Evolutionary conservation across 129 eudicot species (phyloP), one percentile per base, ranked within the genome.

Genomic region (Flaveria trinervia): DNA sequence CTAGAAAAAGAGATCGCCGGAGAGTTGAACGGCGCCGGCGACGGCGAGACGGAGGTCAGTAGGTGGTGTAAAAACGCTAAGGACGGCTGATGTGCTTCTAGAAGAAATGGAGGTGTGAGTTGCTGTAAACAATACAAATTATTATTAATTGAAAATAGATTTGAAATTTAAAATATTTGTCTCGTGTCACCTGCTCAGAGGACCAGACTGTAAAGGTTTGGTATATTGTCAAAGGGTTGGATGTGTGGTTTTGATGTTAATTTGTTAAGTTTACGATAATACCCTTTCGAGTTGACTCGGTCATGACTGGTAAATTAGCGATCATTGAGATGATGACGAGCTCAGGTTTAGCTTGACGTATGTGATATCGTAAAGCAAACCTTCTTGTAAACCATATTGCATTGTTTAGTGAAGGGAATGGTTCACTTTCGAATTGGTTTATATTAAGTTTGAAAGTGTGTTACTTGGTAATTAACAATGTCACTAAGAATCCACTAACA

Each of bases 21-120:
- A 0, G 44, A 20, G 18, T 18, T 41, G 50, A 17, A 70, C 67
- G 71, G 80, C 81, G 77, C 49, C 67, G 74, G 4, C 73, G 84
- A 59, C 60, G 73, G 75, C 62, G 75, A 73, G 54, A 33, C 75
- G 75, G 62, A 48, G 78, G 57, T 70, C 68, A 51, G 78, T 57
- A 68, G 83, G 54, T 68, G 66, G 0, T 56, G 60, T 36, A 33
- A 50, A 61, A 33, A 70, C 41, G 61, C 30, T 46, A 65, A 77
- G 73, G 83, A 72, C 77, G 83, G 83, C 64, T 71, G 78, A 65
- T 48, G 65, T 65, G 83, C 55, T 80, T 80, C 83, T 80, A 80
- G 79, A 80, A 80, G 75, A 61, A 9, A 15, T 55, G 83, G 57
- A 79, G 74, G 51, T 50, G 9, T 50, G 78, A 79, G 48, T 22